Percentiles rank a stretch among this genome's conserved stretches.
These are phyloP conservation scores for Vaccinium macrocarpon DNA, from an alignment of 148 eudicot genomes.

Conservation along the genomic window DNA sequence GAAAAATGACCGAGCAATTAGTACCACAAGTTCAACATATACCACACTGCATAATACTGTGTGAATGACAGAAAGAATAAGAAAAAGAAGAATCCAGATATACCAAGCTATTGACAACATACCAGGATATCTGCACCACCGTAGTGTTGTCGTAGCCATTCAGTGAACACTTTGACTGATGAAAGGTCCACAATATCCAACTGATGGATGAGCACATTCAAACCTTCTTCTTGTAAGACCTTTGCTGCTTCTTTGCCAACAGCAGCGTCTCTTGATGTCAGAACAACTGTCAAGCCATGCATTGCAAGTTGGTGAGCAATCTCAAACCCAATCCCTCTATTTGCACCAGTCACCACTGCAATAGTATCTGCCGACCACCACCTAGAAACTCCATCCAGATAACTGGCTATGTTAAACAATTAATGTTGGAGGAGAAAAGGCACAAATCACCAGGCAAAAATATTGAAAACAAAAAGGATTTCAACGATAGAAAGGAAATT, in stretches of 20 bases:
- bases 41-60: not conserved
- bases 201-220: slow-evolving; percentile 75
- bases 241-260: slow-evolving; percentile 87
- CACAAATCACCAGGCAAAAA: not conserved
- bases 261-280: slow-evolving; percentile 67
- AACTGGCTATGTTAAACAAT: not conserved
- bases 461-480: not conserved
- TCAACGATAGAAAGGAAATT: not conserved
- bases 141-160: slow-evolving; percentile 56
- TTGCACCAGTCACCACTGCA: slow-evolving; percentile 92
- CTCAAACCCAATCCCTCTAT: slow-evolving; percentile 97
- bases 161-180: slow-evolving; percentile 55
- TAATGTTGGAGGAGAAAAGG: not conserved
- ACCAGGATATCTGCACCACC: slow-evolving; percentile 91
- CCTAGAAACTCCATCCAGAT: slow-evolving; percentile 34
- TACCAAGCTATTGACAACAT: slow-evolving; percentile 3
- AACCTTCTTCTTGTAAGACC: slow-evolving; percentile 75
- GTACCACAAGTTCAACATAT: not conserved
- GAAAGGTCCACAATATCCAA: slow-evolving; percentile 66
- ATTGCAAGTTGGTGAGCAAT: slow-evolving; percentile 70
- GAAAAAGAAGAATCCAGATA: not conserved
- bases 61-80: too few relatives aligned
- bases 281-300: slow-evolving; percentile 75
- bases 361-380: slow-evolving; percentile 85
- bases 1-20: not conserved